These are phyloP conservation scores for Wickerhamiella musiphila DNA, from an alignment of 805 yeast genomes.

Conservation along the genomic window DNA sequence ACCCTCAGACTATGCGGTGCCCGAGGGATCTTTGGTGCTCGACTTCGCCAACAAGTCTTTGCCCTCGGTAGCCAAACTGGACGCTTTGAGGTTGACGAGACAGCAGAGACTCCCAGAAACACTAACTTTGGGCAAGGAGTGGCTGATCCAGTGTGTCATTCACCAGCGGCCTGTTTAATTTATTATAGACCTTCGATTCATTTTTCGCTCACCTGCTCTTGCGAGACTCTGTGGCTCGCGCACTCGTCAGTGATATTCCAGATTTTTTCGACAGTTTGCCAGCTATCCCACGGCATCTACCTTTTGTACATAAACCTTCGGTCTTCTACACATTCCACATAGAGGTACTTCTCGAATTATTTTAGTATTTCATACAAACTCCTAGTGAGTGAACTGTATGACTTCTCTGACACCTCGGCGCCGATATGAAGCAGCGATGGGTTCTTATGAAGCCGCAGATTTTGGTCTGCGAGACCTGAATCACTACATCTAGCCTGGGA, in stretches of 20 bases:
- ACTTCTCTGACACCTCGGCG: conserved; percentile 21
- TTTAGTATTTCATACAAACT: too few relatives aligned
- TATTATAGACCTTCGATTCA: not conserved
- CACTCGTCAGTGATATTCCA: not conserved
- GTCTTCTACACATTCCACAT: too few relatives aligned
- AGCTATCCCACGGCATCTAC: too few relatives aligned
- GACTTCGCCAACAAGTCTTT: conserved; percentile 6
- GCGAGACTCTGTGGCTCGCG: not conserved
- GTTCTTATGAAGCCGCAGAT: conserved; percentile 18
- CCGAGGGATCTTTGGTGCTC: conserved; percentile 12
- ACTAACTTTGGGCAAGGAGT: conserved; percentile 12
- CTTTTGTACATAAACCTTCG: too few relatives aligned
- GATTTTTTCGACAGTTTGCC: not conserved
- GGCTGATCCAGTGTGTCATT: conserved; percentile 20
- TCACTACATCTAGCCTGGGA: conserved; percentile 16
- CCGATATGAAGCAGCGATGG: conserved; percentile 12
- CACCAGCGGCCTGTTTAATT: conserved; percentile 16
- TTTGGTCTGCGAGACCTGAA: conserved; percentile 17
- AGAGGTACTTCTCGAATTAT: too few relatives aligned
- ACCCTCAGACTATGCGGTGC: conserved; percentile 2
- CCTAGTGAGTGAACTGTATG: conserved; percentile 18
- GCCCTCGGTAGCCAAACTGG: conserved; percentile 2
- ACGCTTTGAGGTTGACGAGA: conserved; percentile 5
- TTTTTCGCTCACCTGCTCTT: not conserved
- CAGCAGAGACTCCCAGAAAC: conserved; percentile 9